Evolutionary conservation across 2,329 filamentous ascomycete genomes (phyloP).

Genomic region (Phoma herbarum): DNA sequence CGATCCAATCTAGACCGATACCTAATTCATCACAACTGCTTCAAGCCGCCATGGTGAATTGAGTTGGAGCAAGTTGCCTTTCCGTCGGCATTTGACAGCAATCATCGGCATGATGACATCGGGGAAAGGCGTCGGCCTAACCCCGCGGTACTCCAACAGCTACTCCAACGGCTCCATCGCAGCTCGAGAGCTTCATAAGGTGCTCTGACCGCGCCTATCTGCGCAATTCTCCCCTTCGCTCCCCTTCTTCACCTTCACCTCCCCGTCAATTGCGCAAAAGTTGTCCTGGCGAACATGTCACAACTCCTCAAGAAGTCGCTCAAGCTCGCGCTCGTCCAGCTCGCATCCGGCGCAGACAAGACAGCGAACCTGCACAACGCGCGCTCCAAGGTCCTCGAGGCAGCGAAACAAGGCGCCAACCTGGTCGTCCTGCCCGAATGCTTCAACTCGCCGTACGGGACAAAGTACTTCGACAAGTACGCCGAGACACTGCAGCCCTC

Average conservation of each 20-base stretch:
- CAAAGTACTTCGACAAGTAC: conserved; percentile 87
- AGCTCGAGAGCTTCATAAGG: conserved; percentile 8
- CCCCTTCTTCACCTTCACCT: not conserved
- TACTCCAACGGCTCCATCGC: conserved; percentile 18
- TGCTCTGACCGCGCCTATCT: not conserved
- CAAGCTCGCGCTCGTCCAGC: conserved; percentile 60
- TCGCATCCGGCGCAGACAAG: conserved; percentile 72
- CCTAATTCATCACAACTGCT: not conserved
- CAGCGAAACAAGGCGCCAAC: conserved; percentile 76
- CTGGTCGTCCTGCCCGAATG: conserved; percentile 96
- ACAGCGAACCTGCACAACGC: conserved; percentile 82
- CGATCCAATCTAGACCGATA: not conserved
- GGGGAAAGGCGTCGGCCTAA: conserved; percentile 4
- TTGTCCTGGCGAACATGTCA: conserved; percentile 36
- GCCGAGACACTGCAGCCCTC: conserved; percentile 86
- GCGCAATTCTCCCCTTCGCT: not conserved
- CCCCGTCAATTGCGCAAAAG: too few relatives aligned
- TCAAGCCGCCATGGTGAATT: not conserved
- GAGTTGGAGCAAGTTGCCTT: not conserved
- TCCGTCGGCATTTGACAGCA: conserved; percentile 14
- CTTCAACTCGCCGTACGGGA: conserved; percentile 98
- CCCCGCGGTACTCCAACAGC: conserved; percentile 15
- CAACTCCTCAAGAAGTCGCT: conserved; percentile 49
- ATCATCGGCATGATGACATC: conserved; percentile 14
- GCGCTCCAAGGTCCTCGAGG: conserved; percentile 81